These are phyloP conservation scores for Eucalyptus cloeziana DNA, from an alignment of 345 rosid species.

Conservation along the genomic window DNA sequence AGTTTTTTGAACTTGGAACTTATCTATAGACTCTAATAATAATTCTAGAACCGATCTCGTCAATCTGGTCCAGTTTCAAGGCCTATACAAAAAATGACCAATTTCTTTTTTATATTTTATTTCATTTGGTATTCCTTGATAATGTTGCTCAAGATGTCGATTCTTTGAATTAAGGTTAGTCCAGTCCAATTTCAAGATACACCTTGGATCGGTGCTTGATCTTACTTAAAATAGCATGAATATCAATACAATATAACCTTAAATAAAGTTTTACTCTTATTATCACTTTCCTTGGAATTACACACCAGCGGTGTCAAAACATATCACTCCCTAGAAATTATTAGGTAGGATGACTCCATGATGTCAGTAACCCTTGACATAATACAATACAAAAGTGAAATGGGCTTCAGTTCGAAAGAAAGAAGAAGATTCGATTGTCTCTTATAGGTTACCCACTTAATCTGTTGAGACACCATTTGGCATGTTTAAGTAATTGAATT, in stretches of 20 bases:
- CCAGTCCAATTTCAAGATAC: background rate
- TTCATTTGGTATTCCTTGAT: no score
- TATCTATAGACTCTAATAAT: background rate
- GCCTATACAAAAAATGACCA: fast-evolving
- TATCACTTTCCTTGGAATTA: fast-evolving
- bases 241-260: background rate
- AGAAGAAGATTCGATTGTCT: background rate
- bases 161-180: background rate
- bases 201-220: background rate
- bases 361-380: background rate
- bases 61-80: fast-evolving
- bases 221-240: background rate
- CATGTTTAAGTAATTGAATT: no score
- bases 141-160: background rate
- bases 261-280: background rate
- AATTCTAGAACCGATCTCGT: fast-evolving
- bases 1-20: background rate
- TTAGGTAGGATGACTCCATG: background rate
- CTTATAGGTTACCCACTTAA: background rate
- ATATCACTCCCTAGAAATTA: background rate
- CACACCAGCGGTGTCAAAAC: fast-evolving
- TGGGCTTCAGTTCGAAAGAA: fast-evolving
- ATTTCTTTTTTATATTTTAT: no score
- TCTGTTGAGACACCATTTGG: background rate
- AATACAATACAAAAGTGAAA: fast-evolving